These are phyloP conservation scores for Saitozyma sp. DNA, from an alignment of 768 basidiomycete species.

Conservation along the genomic window DNA sequence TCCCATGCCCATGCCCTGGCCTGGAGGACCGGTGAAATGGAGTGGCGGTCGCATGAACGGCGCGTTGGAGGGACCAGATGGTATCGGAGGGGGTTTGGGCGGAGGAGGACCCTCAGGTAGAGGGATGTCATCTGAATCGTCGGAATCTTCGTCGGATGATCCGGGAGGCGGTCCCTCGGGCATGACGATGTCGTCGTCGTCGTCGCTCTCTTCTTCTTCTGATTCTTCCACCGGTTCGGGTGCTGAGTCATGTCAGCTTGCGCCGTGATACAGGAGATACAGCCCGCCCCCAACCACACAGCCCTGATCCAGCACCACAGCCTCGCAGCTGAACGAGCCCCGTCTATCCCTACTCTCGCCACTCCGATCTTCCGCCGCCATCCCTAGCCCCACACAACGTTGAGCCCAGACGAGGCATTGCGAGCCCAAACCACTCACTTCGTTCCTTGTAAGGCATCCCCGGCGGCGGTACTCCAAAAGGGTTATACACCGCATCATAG, in stretches of 20 bases:
- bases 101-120: constrained; percentile 54
- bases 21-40: constrained; percentile 2
- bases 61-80: constrained; percentile 1
- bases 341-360: too few species aligned
- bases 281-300: not conserved
- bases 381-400: too few species aligned
- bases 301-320: too few species aligned
- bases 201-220: constrained; percentile 32
- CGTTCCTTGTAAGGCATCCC: constrained; percentile 94
- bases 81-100: constrained; percentile 17
- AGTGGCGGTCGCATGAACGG: constrained; percentile 6
- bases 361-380: too few species aligned
- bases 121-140: constrained; percentile 50
- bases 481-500: constrained; percentile 90
- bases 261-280: not conserved
- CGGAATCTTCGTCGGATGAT: constrained; percentile 34
- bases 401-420: too few species aligned
- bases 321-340: too few species aligned
- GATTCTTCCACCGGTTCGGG: constrained; percentile 58
- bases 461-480: constrained; percentile 87
- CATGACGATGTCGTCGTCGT: constrained; percentile 86
- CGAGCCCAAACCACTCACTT: constrained; percentile 59
- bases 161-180: constrained; percentile 74
- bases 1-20: constrained; percentile 4
- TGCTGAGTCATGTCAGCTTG: constrained; percentile 12